phyloP scores from a whole-genome alignment of 2,329 filamentous ascomycete species.

The Colletotrichum noveboracense region DNA sequence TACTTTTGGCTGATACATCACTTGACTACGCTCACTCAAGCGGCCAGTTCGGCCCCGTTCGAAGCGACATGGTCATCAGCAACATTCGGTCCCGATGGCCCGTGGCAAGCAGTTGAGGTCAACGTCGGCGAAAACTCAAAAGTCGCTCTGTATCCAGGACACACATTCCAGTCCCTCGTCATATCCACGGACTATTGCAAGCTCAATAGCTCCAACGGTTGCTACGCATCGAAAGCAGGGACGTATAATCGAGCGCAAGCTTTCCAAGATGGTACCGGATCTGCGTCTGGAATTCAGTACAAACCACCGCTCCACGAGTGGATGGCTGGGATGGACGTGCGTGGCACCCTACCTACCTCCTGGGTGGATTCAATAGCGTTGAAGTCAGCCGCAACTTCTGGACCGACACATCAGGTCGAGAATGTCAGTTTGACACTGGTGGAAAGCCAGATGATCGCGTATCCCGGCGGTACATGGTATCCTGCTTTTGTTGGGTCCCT shows the following conservation, averaged over 20 bases:
- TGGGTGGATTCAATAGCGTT: background rate
- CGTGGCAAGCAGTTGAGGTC: constrained; percentile 35
- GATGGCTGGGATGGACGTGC: constrained; percentile 29
- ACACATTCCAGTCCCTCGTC: constrained; percentile 30
- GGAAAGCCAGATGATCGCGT: constrained; percentile 28
- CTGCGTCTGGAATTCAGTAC: background rate
- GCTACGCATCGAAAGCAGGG: constrained; percentile 29
- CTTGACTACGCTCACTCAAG: background rate
- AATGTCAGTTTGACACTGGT: constrained; percentile 32
- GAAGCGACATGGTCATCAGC: constrained; percentile 30
- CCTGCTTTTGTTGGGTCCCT: constrained; percentile 36
- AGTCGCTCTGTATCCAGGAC: constrained; percentile 33
- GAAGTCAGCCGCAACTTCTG: background rate
- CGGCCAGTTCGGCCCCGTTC: constrained; percentile 15
- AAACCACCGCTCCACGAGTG: constrained; percentile 14
- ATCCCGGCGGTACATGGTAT: constrained; percentile 33
- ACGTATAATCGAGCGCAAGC: constrained; percentile 28
- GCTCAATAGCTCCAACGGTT: constrained; percentile 26
- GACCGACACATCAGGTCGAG: constrained; percentile 13
- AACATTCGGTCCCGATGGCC: constrained; percentile 37
- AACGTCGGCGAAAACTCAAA: constrained; percentile 25
- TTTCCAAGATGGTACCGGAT: background rate
- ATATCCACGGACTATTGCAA: constrained; percentile 32
- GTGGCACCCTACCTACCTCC: background rate
- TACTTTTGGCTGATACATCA: background rate